Base-by-base conservation (phyloP, 2,329 filamentous ascomycete species). In the Apiospora koreana region DNA sequence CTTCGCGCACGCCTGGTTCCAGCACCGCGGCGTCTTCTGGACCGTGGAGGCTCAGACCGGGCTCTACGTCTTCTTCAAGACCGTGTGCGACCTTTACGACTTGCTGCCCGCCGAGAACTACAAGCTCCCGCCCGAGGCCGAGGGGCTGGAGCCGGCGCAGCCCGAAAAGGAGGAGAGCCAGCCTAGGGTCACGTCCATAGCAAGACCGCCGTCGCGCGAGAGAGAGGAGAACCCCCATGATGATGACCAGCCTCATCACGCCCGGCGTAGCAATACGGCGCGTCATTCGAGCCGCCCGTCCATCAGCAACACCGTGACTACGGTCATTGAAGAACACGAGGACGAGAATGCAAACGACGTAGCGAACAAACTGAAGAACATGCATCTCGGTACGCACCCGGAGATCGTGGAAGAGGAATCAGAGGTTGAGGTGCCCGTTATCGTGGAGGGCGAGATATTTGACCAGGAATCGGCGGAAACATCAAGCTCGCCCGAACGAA, bases 1-100 rank as follows among this genome's bases (percentile, higher is more conserved):
- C 81, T 99, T 98, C 79, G 96, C 96, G 65, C 96, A 99, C 80
- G 96, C 96, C 9, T 99, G 96, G 96, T 99, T 98, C 81, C 94
- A 98, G 82, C 96, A 99, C 81, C 90, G 95, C 64, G 92, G 93
- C 69, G 94, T 98, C 68, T 99, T 98, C 81, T 98, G 95, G 94
- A 91, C 93, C 50, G 92, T 98, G 1, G 96, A 99, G 82, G 89
- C 89, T 12, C 90, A 94, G 79, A 94, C 94, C n/a, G 96, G 96
- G 0, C 84, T 99, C 14, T 99, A 99, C 80, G 89, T 97, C 70
- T 92, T 99, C 77, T 99, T 98, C 87, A 98, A 98, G 86, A 96
- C 93, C 0, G 95, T 98, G 28, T 98, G 95, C 81, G 96, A 99
- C 80, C 87, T 92, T 75, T 98, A 97, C 81, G 92, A 92, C 75